Evolutionary conservation across 2,329 filamentous ascomycete genomes (phyloP), one percentile per base, ranked within the genome.

Genomic region (Penicillium sp.): DNA sequence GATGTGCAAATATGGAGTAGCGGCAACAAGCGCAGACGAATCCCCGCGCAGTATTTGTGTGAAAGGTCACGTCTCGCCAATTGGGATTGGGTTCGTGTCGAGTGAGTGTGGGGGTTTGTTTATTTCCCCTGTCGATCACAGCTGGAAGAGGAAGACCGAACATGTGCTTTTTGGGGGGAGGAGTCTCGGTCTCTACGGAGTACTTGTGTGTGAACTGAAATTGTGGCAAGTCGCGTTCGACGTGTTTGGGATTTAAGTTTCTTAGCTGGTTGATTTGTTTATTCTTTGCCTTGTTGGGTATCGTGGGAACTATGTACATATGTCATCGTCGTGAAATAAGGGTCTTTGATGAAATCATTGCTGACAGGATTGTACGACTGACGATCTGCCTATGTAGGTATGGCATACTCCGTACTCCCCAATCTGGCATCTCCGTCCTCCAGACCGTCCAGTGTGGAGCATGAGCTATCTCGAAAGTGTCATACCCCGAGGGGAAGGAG

Each of bases 101-200:
- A 48, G 32, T 1, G 14, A 24, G 27, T 53, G 51, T 54, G 51
- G 51, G 45, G 42, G 39, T 42, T 36, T 32, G 42, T 31, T 45
- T 31, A 32, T 13, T 63, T 61, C 61, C 62, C 61, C 61, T 64
- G 61, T 59, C 61, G 61, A 64, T 64, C 61, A 44, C 40, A 44
- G 39, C 40, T 50, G 31, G 51, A 53, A 47, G 27, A 40, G 49
- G 49, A 47, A 22, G 41, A 49, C 54, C 40, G 29, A 49, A 46
- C 42, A 41, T 51, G 44, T 47, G 50, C 31, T 31, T 42, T 48
- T 46, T 31, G 42, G 42, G 14, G 14, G 4, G 34, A 11, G 31
- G 18, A 18, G 14, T 29, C 5, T 29, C 21, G 10, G 34, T 49
- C 13, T 49, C 11, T 18, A 27, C 21, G 21, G 38, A 11, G 16